These are phyloP conservation scores for Aspergillus glaucus DNA, from an alignment of 2,329 filamentous ascomycete genomes.

Conservation along the genomic window DNA sequence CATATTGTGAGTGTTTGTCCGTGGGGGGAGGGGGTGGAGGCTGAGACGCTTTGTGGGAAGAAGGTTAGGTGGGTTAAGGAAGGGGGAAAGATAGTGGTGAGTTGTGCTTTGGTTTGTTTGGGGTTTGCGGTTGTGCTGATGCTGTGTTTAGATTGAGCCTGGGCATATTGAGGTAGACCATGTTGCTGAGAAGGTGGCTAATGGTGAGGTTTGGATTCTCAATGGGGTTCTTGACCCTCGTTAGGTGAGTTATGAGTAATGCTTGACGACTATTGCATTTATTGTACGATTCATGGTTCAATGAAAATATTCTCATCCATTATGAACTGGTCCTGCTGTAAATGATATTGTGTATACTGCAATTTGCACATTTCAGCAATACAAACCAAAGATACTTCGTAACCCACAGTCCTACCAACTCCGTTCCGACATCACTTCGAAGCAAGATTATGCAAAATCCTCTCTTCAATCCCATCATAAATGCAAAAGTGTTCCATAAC, in stretches of 20 bases:
- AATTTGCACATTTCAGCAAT: constrained; percentile 1
- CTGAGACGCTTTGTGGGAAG: constrained; percentile 60
- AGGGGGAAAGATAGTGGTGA: constrained; percentile 57
- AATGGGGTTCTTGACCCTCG: constrained; percentile 54
- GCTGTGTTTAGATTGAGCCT: constrained; percentile 52
- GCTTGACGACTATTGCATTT: constrained; percentile 6
- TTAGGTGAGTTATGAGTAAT: constrained; percentile 11
- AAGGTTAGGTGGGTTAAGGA: constrained; percentile 78
- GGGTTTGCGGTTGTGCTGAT: constrained; percentile 1
- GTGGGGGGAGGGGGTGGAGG: constrained; percentile 64
- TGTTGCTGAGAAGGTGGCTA: constrained; percentile 69
- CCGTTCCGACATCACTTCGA: constrained; percentile 8
- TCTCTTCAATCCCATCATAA: constrained; percentile 78
- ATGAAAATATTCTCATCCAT: too few relatives aligned
- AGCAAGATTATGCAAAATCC: constrained; percentile 57
- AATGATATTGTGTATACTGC: neutral
- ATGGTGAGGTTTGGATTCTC: constrained; percentile 82
- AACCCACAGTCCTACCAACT: constrained; percentile 2
- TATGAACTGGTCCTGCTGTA: neutral
- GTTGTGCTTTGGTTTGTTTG: constrained; percentile 23
- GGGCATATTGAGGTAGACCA: constrained; percentile 69
- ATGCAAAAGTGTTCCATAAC: constrained; percentile 93
- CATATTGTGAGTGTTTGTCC: constrained; percentile 72
- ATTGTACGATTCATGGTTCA: too few relatives aligned
- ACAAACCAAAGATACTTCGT: constrained; percentile 4